Percentiles rank a stretch among this genome's conserved stretches.
These are phyloP conservation scores for Penicillium sp. DNA, from an alignment of 2,329 filamentous ascomycete genomes.

Conservation along the genomic window DNA sequence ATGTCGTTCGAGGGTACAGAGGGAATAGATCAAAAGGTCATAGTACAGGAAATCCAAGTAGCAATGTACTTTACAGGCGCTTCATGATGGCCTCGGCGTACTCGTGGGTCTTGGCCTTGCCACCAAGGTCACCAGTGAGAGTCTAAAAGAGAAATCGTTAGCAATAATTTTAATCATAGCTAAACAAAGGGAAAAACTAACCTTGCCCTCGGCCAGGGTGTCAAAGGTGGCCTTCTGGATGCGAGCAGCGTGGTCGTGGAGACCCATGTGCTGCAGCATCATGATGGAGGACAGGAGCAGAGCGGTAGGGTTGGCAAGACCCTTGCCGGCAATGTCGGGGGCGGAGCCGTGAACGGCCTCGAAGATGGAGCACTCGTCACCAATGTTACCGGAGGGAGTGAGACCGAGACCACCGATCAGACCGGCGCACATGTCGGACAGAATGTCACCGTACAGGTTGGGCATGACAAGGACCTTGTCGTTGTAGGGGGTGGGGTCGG, in stretches of 20 bases:
- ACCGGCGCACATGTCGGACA: conserved; percentile 99
- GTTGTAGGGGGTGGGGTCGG: conserved; percentile 93
- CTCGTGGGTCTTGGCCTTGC: conserved; percentile 92
- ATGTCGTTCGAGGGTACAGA: conserved; percentile 38
- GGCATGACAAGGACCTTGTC: conserved; percentile 98
- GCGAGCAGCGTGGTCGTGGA: conserved; percentile 76
- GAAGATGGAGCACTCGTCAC: conserved; percentile 99
- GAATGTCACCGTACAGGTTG: conserved; percentile 98
- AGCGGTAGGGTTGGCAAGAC: conserved; percentile 93
- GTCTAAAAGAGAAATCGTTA: conserved; percentile 43
- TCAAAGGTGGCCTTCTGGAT: conserved; percentile 96
- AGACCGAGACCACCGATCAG: conserved; percentile 96
- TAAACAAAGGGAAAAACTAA: conserved; percentile 35
- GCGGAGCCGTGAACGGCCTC: conserved; percentile 98
- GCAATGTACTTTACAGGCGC: conserved; percentile 47
- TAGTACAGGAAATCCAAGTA: conserved; percentile 34
- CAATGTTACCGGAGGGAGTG: conserved; percentile 97
- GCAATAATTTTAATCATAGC: conserved; percentile 1
- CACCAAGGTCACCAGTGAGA: conserved; percentile 92
- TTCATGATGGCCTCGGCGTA: conserved; percentile 90
- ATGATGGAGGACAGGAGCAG: conserved; percentile 95
- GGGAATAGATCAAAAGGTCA: conserved; percentile 32
- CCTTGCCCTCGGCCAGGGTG: conserved; percentile 93
- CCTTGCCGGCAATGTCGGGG: conserved; percentile 94
- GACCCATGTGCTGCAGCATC: conserved; percentile 99